Evolutionary conservation across 805 yeast species (phyloP).

Genomic region (Kuraishia hungarica): DNA sequence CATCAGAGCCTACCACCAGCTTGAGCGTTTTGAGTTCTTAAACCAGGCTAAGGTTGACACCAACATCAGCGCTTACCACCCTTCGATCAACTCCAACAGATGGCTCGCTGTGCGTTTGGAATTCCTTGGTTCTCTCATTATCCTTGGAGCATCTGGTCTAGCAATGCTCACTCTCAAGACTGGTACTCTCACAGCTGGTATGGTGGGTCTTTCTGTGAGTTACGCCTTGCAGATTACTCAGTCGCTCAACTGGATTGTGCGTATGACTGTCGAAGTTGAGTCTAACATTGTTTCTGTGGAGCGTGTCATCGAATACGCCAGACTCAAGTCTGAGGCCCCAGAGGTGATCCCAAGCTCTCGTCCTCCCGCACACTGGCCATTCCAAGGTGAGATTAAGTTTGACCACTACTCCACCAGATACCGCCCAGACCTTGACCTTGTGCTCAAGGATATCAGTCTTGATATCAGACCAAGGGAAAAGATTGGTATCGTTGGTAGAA

Average conservation of each 20-base stretch:
- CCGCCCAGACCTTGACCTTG: slow-evolving; percentile 73
- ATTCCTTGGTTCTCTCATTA: slow-evolving; percentile 81
- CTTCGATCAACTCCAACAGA: slow-evolving; percentile 86
- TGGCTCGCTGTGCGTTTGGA: slow-evolving; percentile 97
- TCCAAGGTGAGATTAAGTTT: slow-evolving; percentile 56
- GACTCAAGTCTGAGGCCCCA: slow-evolving; percentile 66
- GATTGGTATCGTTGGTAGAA: slow-evolving; percentile 92
- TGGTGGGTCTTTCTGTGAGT: slow-evolving; percentile 88
- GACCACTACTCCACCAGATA: slow-evolving; percentile 76
- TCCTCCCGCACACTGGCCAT: slow-evolving; percentile 73
- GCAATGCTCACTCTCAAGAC: slow-evolving; percentile 60
- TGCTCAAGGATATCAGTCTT: slow-evolving; percentile 59
- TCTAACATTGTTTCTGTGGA: slow-evolving; percentile 87
- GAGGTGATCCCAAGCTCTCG: slow-evolving; percentile 35
- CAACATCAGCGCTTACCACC: slow-evolving; percentile 89
- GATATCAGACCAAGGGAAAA: slow-evolving; percentile 69
- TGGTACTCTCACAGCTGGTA: slow-evolving; percentile 77
- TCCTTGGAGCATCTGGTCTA: slow-evolving; percentile 78
- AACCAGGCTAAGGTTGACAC: slow-evolving; percentile 69
- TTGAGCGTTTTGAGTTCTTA: slow-evolving; percentile 50
- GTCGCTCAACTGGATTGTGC: slow-evolving; percentile 91
- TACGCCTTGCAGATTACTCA: slow-evolving; percentile 92
- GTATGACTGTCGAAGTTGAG: slow-evolving; percentile 98
- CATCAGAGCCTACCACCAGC: slow-evolving; percentile 67
- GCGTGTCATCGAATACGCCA: slow-evolving; percentile 50